These are phyloP conservation scores for Excoecaria cochinchinensis DNA, from an alignment of 345 rosid genomes.

Conservation along the genomic window DNA sequence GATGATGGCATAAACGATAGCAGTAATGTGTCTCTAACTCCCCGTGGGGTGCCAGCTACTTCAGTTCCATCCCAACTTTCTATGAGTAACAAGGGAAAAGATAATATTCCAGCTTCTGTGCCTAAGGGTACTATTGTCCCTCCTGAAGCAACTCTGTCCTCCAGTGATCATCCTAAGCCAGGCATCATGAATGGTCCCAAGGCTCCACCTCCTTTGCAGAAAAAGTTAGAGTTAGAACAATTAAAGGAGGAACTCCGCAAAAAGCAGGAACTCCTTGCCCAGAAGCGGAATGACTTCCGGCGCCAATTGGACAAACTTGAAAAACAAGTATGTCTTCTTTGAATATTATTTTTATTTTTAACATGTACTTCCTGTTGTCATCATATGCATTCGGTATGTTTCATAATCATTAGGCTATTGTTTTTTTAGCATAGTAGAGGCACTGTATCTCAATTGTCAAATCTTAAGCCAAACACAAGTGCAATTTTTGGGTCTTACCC, in stretches of 20 bases:
- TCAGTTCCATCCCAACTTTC: conserved; percentile 39
- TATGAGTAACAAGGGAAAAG: conserved; percentile 49
- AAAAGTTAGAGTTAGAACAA: conserved; percentile 76
- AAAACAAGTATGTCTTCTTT: conserved; percentile 51
- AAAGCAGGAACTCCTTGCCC: conserved; percentile 90
- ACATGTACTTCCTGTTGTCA: background rate
- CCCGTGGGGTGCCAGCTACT: conserved; percentile 39
- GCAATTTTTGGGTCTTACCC: background rate
- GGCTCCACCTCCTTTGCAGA: conserved; percentile 55
- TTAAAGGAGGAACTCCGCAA: conserved; percentile 83
- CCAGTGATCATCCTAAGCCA: conserved; percentile 51
- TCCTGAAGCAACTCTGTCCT: conserved; percentile 41
- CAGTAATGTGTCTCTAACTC: conserved; percentile 37
- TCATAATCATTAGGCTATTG: background rate
- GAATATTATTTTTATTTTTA: conserved; percentile 5
- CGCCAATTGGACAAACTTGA: conserved; percentile 64
- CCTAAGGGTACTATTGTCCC: conserved; percentile 38
- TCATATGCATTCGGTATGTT: background rate
- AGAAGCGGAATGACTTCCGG: conserved; percentile 75
- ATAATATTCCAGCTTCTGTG: conserved; percentile 39
- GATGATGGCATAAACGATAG: conserved; percentile 54
- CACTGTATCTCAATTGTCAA: background rate
- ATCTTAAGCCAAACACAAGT: conserved; percentile 4
- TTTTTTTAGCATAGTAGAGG: background rate
- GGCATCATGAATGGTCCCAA: conserved; percentile 47